These are phyloP conservation scores for Neurospora sublineolata DNA, from an alignment of 495 filamentous ascomycete genomes.

Conservation along the genomic window DNA sequence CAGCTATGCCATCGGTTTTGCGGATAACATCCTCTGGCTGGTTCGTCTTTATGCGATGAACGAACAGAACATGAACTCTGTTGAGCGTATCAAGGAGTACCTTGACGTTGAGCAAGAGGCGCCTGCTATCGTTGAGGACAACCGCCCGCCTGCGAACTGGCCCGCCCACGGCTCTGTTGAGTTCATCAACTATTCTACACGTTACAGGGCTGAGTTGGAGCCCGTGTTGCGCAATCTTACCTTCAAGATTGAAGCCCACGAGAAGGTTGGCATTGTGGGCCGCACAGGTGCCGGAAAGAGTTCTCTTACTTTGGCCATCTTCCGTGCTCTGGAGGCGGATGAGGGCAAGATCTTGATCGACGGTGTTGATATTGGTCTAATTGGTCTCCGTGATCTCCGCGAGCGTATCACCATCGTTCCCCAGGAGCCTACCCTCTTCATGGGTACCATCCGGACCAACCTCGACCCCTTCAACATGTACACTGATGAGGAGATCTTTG, in stretches of 20 bases:
- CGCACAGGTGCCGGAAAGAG: slow-evolving; percentile 96
- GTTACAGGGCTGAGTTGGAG: slow-evolving; percentile 81
- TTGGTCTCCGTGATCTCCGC: slow-evolving; percentile 83
- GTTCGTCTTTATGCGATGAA: slow-evolving; percentile 90
- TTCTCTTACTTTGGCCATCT: slow-evolving; percentile 88
- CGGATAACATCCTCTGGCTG: slow-evolving; percentile 94
- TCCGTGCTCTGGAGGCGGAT: slow-evolving; percentile 91
- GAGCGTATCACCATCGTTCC: slow-evolving; percentile 96
- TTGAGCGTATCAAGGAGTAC: slow-evolving; percentile 97
- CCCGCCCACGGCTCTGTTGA: slow-evolving; percentile 76
- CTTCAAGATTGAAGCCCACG: slow-evolving; percentile 73
- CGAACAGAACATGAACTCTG: slow-evolving; percentile 99
- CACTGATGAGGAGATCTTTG: slow-evolving; percentile 85
- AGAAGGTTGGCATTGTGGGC: slow-evolving; percentile 96
- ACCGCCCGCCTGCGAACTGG: slow-evolving; percentile 68
- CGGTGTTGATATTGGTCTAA: slow-evolving; percentile 73
- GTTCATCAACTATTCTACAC: slow-evolving; percentile 77
- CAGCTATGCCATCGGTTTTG: slow-evolving; percentile 97
- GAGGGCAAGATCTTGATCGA: slow-evolving; percentile 85
- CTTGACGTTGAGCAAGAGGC: slow-evolving; percentile 95
- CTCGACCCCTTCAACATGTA: slow-evolving; percentile 89
- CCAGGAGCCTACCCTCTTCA: slow-evolving; percentile 95
- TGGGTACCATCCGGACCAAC: slow-evolving; percentile 87
- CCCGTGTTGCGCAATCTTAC: slow-evolving; percentile 71
- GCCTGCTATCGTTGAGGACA: slow-evolving; percentile 60